These are phyloP conservation scores for Backusella westeae DNA, from an alignment of 192 early-diverging fungal genomes.

Conservation along the genomic window DNA sequence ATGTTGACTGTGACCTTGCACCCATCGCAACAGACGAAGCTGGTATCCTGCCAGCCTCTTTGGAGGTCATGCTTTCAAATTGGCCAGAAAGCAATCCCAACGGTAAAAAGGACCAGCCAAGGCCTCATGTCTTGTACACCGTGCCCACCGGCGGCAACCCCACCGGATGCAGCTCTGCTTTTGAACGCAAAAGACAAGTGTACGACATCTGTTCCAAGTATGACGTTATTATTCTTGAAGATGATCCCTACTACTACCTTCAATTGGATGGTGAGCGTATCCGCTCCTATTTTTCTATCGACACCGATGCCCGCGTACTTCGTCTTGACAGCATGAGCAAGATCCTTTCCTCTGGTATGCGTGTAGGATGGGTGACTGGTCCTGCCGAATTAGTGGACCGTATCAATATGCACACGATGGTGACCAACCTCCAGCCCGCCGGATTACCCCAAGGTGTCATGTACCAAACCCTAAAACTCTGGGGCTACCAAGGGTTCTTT, in stretches of 20 bases:
- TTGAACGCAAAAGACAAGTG: conserved; percentile 75
- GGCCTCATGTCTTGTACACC: conserved; percentile 61
- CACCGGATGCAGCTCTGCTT: conserved; percentile 76
- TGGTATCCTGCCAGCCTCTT: conserved; percentile 60
- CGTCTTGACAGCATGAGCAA: conserved; percentile 94
- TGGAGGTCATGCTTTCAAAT: conserved; percentile 47
- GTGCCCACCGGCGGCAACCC: conserved; percentile 91
- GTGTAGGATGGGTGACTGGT: conserved; percentile 79
- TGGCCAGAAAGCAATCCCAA: conserved; percentile 33
- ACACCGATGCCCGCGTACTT: conserved; percentile 84
- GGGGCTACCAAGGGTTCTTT: conserved; percentile 78
- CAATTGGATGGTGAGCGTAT: conserved; percentile 47
- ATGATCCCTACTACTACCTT: conserved; percentile 95
- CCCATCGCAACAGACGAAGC: conserved; percentile 42
- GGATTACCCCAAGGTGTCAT: conserved; percentile 79
- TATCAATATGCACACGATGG: conserved; percentile 75
- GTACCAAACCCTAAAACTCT: conserved; percentile 66
- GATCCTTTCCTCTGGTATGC: conserved; percentile 83
- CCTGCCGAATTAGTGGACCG: conserved; percentile 71
- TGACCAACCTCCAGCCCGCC: conserved; percentile 79
- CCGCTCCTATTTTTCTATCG: conserved; percentile 84
- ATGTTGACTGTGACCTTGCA: conserved; percentile 44
- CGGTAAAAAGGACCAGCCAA: conserved; percentile 31
- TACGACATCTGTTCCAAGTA: conserved; percentile 76
- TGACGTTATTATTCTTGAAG: conserved; percentile 87